Base-by-base conservation (phyloP, 352 stramenopile species). In the Phytophthora meadii region DNA sequence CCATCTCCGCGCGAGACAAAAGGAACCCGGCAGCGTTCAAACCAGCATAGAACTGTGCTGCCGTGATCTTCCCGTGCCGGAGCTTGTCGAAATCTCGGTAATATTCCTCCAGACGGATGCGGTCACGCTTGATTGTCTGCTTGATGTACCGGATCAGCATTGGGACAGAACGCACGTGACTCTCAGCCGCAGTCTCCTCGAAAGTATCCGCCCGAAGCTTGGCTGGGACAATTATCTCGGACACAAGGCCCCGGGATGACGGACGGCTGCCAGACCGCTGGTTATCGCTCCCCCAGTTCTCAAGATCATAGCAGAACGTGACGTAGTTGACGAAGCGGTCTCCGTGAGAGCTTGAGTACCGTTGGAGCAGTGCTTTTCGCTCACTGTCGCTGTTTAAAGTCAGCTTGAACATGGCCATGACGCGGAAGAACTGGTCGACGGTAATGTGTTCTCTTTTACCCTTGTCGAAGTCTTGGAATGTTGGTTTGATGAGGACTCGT, bases 41-140 rank as follows among this genome's bases (percentile, higher is more conserved):
- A 5, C 87, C 87, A 0, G 81, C 79, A 2, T 54, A 74, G 60
- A 93, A 94, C 46, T 95, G 85, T 0, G 83, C 65, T 3, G 55
- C 51, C 0, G 85, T 94, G 61, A 95, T 82, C 45, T 92, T 91
- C 17, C 84, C 82, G 22, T 94, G 84, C 2, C 87, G 85, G 0
- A 95, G 70, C 50, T 91, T 92, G 49, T 95, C 87, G 42, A 91
- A 95, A 49, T 95, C 87, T 4, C 87, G 85, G 47, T 92, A 95
- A 53, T 87, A 93, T 54, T 95, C 85, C 40, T 95, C 85, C 27
- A 95, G 52, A 11, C 85, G 87, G 61, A 95, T 85, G 15, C 87
- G 85, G 56, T 93, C 85, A 15, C 85, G 85, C 64, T 94, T 94
- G 50, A 89, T 77, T 22, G 80, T 80, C 51, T 93, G 83, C 47